These are phyloP conservation scores for Kandelia obovata DNA, from an alignment of 345 rosid genomes.

Conservation along the genomic window DNA sequence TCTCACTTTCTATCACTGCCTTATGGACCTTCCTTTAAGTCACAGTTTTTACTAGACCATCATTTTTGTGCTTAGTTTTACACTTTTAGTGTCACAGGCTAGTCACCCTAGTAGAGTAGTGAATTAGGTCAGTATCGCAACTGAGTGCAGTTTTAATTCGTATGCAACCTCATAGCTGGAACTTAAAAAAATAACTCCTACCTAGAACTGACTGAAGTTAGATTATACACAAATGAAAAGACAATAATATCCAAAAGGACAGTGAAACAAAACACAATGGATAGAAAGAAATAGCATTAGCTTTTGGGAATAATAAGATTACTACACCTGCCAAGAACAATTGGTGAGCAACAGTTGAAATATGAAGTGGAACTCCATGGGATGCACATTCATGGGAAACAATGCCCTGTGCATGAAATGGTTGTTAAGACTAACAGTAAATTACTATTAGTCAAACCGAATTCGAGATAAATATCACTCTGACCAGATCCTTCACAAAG, in stretches of 20 bases:
- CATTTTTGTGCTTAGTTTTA: too few relatives aligned
- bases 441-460: not conserved
- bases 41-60: too few relatives aligned
- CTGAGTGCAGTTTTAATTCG: too few relatives aligned
- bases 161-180: too few relatives aligned
- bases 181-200: too few relatives aligned
- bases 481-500: slow-evolving; percentile 94
- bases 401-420: slow-evolving; percentile 60
- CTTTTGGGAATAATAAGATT: not conserved
- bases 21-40: too few relatives aligned
- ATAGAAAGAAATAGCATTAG: slow-evolving; percentile 3
- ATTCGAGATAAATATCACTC: slow-evolving; percentile 19
- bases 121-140: too few relatives aligned
- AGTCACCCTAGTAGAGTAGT: too few relatives aligned
- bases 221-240: too few relatives aligned
- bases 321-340: slow-evolving; percentile 71
- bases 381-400: slow-evolving; percentile 66
- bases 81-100: too few relatives aligned
- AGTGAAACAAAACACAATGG: not conserved
- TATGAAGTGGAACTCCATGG: slow-evolving; percentile 74
- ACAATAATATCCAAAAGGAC: not conserved
- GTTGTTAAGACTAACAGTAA: slow-evolving; percentile 7
- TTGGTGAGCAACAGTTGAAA: slow-evolving; percentile 78
- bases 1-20: too few relatives aligned
- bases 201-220: too few relatives aligned